Conservation (phyloP, 2,329 filamentous ascomycete species). For the Nectriaceae sp. region DNA sequence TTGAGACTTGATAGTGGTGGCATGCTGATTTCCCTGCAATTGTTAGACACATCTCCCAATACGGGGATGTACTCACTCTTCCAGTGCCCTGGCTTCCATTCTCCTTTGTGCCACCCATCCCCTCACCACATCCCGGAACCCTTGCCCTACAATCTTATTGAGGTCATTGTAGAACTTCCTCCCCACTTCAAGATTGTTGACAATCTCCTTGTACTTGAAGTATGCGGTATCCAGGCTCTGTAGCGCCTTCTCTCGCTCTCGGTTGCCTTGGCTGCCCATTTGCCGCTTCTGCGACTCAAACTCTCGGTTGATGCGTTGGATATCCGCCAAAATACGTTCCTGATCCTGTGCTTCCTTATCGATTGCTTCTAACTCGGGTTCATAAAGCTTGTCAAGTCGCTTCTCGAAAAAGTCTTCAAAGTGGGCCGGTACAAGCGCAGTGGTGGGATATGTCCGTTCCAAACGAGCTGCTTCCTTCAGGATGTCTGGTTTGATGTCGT, state of each 20-base stretch:
- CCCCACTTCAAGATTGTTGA: constrained; percentile 86
- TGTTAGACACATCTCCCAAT: constrained; percentile 4
- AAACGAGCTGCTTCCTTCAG: constrained; percentile 80
- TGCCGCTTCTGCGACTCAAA: constrained; percentile 73
- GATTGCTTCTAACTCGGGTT: constrained; percentile 72
- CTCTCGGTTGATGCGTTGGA: constrained; percentile 75
- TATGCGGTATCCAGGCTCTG: constrained; percentile 91
- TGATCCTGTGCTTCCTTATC: constrained; percentile 76
- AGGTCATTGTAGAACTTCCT: constrained; percentile 98
- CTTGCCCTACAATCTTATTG: constrained; percentile 75
- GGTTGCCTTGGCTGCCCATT: constrained; percentile 61
- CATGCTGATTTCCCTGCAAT: constrained; percentile 52
- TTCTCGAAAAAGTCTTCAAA: constrained; percentile 91
- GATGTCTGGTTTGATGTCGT: constrained; percentile 87
- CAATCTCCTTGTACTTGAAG: constrained; percentile 94
- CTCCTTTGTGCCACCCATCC: constrained; percentile 80
- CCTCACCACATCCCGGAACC: constrained; percentile 77
- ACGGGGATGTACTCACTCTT: constrained; percentile 58
- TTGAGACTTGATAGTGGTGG: constrained; percentile 50
- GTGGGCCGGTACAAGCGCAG: constrained; percentile 81
- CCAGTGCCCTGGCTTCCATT: constrained; percentile 76
- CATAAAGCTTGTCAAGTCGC: constrained; percentile 74
- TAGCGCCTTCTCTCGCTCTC: constrained; percentile 80
- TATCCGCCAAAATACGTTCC: constrained; percentile 65
- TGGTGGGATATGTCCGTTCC: constrained; percentile 83